Evolutionary conservation across 768 basidiomycete species (phyloP).

Genomic region (Psilocybe azurescens): DNA sequence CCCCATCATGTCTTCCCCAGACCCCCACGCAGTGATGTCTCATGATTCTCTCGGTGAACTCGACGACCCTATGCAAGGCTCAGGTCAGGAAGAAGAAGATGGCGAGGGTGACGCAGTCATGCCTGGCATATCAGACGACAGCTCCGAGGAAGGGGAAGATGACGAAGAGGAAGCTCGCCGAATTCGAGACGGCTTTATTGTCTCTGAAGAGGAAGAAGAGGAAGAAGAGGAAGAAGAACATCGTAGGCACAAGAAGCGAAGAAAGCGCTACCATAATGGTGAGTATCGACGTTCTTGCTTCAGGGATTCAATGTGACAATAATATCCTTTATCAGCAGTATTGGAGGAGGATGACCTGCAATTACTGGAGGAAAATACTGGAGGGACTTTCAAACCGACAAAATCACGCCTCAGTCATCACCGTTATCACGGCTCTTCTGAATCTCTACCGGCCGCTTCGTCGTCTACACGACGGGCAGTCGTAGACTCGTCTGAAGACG

Average conservation of each 20-base stretch:
- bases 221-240: conserved; percentile 69
- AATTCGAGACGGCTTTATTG: conserved; percentile 90
- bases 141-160: conserved; percentile 84
- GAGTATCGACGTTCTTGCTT: conserved; percentile 25
- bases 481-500: conserved; percentile 80
- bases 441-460: conserved; percentile 67
- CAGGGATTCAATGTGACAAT: conserved; percentile 11
- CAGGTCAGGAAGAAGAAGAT: conserved; percentile 59
- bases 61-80: conserved; percentile 68
- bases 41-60: conserved; percentile 37
- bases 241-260: conserved; percentile 65
- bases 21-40: conserved; percentile 37
- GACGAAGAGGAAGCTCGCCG: conserved; percentile 86
- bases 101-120: conserved; percentile 60
- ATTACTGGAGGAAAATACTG: conserved; percentile 87
- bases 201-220: conserved; percentile 89
- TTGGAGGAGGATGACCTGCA: conserved; percentile 96
- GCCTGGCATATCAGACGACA: conserved; percentile 71
- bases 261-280: conserved; percentile 71
- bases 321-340: conserved; percentile 49
- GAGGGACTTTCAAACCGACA: conserved; percentile 71
- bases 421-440: conserved; percentile 76
- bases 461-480: conserved; percentile 63
- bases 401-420: conserved; percentile 62
- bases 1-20: conserved; percentile 61